These are phyloP conservation scores for Astrothelium subdiscretum DNA, from an alignment of 495 filamentous ascomycete genomes.

Conservation along the genomic window DNA sequence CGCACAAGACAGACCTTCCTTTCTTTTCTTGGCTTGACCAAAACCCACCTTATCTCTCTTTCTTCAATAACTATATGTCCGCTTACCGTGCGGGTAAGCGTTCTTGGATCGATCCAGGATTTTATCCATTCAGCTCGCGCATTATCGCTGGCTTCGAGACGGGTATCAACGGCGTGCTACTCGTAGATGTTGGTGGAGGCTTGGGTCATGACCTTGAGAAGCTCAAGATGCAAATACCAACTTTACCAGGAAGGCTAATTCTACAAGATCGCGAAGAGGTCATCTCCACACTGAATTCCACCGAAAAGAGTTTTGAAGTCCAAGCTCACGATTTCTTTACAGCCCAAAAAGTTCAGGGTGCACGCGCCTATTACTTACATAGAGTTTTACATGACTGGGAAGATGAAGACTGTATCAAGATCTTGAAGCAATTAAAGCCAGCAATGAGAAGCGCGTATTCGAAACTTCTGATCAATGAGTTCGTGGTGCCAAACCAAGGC, in stretches of 20 bases:
- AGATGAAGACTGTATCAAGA: conserved; percentile 4
- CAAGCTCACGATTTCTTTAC: conserved; percentile 39
- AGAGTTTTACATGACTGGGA: conserved; percentile 14
- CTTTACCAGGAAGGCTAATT: conserved; percentile 32
- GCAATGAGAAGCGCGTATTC: conserved; percentile 39
- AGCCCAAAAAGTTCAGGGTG: conserved; percentile 36
- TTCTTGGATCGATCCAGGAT: conserved; percentile 1
- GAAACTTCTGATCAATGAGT: conserved; percentile 42
- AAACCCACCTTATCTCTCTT: background rate
- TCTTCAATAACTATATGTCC: conserved; percentile 11
- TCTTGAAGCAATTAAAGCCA: conserved; percentile 7
- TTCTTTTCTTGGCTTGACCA: background rate
- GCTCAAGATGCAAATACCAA: conserved; percentile 29
- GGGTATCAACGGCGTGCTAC: conserved; percentile 18
- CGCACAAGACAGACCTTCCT: background rate
- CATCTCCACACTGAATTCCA: conserved; percentile 28
- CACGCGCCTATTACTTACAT: conserved; percentile 27
- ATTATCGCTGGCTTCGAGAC: background rate
- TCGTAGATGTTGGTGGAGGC: conserved; percentile 45
- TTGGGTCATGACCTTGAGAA: conserved; percentile 39
- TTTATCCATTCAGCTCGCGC: background rate
- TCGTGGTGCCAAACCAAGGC: conserved; percentile 35
- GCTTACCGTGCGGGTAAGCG: background rate
- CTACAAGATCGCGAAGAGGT: conserved; percentile 38
- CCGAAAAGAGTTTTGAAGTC: conserved; percentile 6